Evolutionary conservation across 139 green algal species (phyloP), one percentile per base, ranked within the genome.

Genomic region (Picochlorum costavermella): DNA sequence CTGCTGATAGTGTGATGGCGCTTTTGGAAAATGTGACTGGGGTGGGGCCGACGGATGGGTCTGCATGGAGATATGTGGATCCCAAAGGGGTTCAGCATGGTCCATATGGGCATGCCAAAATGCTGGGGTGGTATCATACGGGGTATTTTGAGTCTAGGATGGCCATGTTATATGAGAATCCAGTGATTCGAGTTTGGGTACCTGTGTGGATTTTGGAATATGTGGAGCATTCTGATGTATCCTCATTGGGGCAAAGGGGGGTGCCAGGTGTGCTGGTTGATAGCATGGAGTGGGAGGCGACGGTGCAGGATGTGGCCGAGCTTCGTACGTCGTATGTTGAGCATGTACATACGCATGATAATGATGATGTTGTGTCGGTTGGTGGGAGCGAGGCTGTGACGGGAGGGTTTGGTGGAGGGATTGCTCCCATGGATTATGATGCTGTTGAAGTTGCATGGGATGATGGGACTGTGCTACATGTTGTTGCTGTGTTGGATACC

Each of bases 401-500:
- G 6, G 33, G 33, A 40, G 33, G 33, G 33, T 40, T 40, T 40
- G 33, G 33, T 40, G 6, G 33, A 40, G 33, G 33, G 5, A 29
- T 6, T n/a, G 30, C 14, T 20, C 20, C 64, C 2, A 71, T 63
- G 64, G 51, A 64, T 26, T 64, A 55, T 28, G 33, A 64, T 25
- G 50, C 50, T 6, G 20, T 59, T 33, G 25, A 56, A 17, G 10
- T 25, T 55, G 50, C 57, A 49, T 25, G 48, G 28, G 46, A 11
- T 6, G 68, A 48, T 53, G 49, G 11, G 10, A 40, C 67, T 63
- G 71, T 56, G 0, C 58, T 63, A 2, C 70, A 70, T n/a, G 16
- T 70, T 61, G 63, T 68, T 49, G 60, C 79, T 5, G 36, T 80
- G 26, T 43, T 80, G 50, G 74, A 80, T 60, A 80, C 74, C 44